Percentiles rank a stretch among this genome's conserved stretches.
These are phyloP conservation scores for Cryptococcus wingfieldii DNA, from an alignment of 1,284 basidiomycete genomes.

Conservation along the genomic window DNA sequence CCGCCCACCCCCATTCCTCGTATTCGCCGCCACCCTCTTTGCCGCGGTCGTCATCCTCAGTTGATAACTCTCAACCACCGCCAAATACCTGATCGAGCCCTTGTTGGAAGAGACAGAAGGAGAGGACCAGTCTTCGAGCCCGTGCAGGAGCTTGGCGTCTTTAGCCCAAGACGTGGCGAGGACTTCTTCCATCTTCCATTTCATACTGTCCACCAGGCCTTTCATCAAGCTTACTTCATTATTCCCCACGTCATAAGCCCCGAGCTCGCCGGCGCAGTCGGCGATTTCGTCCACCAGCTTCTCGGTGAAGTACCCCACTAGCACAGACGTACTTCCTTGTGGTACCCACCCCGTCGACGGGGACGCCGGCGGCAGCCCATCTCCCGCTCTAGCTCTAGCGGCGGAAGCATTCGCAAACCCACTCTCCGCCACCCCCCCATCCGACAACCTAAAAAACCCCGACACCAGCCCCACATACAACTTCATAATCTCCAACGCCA, in stretches of 20 bases:
- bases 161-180: constrained; percentile 75
- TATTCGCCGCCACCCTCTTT: constrained; percentile 66
- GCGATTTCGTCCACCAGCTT: constrained; percentile 76
- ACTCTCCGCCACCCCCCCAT: constrained; percentile 59
- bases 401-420: constrained; percentile 52
- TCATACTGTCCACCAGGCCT: constrained; percentile 70
- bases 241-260: constrained; percentile 70
- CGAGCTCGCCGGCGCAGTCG: constrained; percentile 79
- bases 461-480: constrained; percentile 81
- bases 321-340: constrained; percentile 58
- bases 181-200: constrained; percentile 84
- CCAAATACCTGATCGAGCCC: constrained; percentile 57
- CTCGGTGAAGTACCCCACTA: constrained; percentile 78
- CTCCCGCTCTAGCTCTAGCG: constrained; percentile 22
- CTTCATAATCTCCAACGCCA: constrained; percentile 87
- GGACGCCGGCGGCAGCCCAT: constrained; percentile 59
- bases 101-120: constrained; percentile 54
- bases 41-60: constrained; percentile 71
- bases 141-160: constrained; percentile 79
- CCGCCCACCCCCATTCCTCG: background rate
- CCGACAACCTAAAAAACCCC: constrained; percentile 83
- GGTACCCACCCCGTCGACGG: constrained; percentile 54
- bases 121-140: constrained; percentile 78
- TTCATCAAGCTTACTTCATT: constrained; percentile 67
- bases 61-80: constrained; percentile 77